Evolutionary conservation across 495 filamentous ascomycete species (phyloP).

Genomic region (Daldinia caldariorum): DNA sequence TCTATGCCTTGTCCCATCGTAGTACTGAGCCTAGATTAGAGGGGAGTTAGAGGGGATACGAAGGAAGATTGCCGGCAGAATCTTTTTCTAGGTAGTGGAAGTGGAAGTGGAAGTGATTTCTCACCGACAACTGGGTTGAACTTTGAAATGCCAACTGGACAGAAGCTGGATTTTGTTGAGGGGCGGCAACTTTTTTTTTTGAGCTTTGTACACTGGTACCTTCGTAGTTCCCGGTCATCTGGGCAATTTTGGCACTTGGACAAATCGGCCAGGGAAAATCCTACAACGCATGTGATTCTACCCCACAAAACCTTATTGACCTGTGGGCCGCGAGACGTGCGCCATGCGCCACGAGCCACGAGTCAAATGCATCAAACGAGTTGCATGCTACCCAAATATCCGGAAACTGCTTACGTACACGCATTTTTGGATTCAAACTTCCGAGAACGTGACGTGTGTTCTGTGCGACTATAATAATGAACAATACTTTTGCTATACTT

Average conservation of each 20-base stretch:
- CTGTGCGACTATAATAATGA: too few relatives aligned
- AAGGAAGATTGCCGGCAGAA: slow-evolving; percentile 1
- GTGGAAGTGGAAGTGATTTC: slow-evolving; percentile 11
- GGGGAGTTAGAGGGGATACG: slow-evolving; percentile 16
- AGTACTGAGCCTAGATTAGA: slow-evolving; percentile 13
- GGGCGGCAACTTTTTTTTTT: slow-evolving; percentile 14
- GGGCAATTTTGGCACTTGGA: background rate
- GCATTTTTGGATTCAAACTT: background rate
- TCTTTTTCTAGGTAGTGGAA: background rate
- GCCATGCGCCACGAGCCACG: background rate
- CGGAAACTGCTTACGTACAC: slow-evolving; percentile 1
- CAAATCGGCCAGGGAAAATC: slow-evolving; percentile 13
- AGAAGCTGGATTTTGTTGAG: slow-evolving; percentile 39
- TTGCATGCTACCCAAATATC: background rate
- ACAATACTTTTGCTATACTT: too few relatives aligned
- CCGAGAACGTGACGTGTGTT: background rate
- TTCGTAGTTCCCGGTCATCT: slow-evolving; percentile 8
- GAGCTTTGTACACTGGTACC: slow-evolving; percentile 3
- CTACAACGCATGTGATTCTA: slow-evolving; percentile 35
- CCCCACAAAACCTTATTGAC: slow-evolving; percentile 36
- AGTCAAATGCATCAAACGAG: background rate
- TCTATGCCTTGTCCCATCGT: slow-evolving; percentile 21
- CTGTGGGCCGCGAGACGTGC: slow-evolving; percentile 3
- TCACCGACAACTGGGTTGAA: slow-evolving; percentile 38
- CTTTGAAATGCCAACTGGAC: background rate